Evolutionary conservation across 164 flowering plant genomes (phyloP).

Genomic region (Cinnamomum micranthum): DNA sequence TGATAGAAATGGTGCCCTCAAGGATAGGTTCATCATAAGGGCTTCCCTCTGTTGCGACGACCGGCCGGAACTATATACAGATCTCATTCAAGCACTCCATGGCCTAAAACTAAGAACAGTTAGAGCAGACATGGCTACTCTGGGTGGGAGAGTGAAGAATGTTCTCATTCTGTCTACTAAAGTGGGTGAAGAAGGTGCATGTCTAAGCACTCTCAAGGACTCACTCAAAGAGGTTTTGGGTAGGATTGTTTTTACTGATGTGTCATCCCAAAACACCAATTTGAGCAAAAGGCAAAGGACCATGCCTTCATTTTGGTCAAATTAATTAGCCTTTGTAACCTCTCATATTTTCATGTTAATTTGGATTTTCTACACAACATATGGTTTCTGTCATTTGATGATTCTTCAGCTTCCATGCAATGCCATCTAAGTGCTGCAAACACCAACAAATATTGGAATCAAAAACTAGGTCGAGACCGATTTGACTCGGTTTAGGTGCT

Average conservation of each 20-base stretch:
- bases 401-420: too few species aligned
- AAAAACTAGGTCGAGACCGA: neutral
- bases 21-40: constrained; percentile 32
- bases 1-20: neutral
- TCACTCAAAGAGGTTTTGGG: constrained; percentile 35
- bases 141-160: constrained; percentile 55
- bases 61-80: constrained; percentile 55
- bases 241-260: constrained; percentile 31
- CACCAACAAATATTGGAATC: too few species aligned
- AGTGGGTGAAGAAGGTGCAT: constrained; percentile 11
- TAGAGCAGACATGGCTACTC: constrained; percentile 54
- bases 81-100: constrained; percentile 50
- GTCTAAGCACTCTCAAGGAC: constrained; percentile 29
- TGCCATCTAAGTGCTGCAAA: too few species aligned
- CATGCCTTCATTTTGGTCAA: neutral
- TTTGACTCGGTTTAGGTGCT: neutral
- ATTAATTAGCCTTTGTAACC: neutral
- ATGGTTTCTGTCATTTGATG: too few species aligned
- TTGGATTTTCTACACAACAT: neutral
- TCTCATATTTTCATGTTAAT: neutral
- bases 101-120: constrained; percentile 44
- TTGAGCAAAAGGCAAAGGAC: neutral
- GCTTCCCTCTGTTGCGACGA: constrained; percentile 81
- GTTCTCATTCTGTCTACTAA: constrained; percentile 36
- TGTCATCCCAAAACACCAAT: neutral